Evolutionary conservation across 192 early-diverging fungal genomes (phyloP), one percentile per base, ranked within the genome.

Genomic region (Chytriomyces hyalinus): DNA sequence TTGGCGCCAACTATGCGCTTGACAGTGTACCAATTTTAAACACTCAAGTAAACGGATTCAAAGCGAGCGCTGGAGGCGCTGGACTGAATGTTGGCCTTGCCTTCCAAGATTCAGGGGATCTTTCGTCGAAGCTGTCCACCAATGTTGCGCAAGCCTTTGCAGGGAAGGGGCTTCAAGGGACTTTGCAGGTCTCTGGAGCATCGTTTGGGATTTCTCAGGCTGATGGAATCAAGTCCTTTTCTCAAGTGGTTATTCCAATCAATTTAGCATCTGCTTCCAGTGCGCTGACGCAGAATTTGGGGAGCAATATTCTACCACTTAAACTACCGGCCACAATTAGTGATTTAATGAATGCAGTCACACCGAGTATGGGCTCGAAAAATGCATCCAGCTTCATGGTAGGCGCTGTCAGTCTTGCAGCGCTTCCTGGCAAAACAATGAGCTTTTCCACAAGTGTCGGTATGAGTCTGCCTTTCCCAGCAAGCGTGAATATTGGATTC

Each of bases 371-470:
- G 1, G 5, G 2, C 2, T 13, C 15, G 53, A 13, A 0, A 2
- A 57, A 57, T 4, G 65, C 69, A 7, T 17, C 43, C 8, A 45
- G 66, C 50, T 3, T 77, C 11, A 28, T 71, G 9, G 53, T 70
- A 11, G 81, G 81, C 5, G 64, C 65, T 13, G 72, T 76, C n/a
- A 59, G 44, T 11, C 36, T 80, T 36, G n/a, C 67, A 5, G 76
- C 78, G 43, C 28, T 74, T n/a, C 81, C 81, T n/a, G 57, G 67
- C 8, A 82, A 82, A 78, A 76, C 66, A 0, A 47, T 82, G 2
- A 60, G 70, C 44, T 59, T 82, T 20, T 60, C 67, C 51, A 75
- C 78, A 36, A 64, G 13, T n/a, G 74, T 82, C 36, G 73, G 60
- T 26, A 59, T 80, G 59, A 79, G 71, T 43, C 74, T 82, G 5